Evolutionary conservation across 2,329 filamentous ascomycete genomes (phyloP).

Genomic region (Penicillium corylophilum): DNA sequence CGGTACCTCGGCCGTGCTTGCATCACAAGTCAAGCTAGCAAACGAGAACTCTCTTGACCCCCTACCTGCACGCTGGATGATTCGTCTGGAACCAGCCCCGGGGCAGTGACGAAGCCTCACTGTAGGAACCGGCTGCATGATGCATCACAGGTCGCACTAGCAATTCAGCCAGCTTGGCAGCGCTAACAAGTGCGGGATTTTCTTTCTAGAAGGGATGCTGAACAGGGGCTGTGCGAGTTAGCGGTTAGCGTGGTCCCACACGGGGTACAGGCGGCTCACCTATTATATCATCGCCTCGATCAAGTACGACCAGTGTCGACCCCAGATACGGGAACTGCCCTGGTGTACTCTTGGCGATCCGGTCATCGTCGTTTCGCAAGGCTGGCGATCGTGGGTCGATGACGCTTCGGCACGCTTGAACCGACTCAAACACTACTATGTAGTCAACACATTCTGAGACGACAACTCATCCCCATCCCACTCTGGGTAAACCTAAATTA

Average conservation of each 20-base stretch:
- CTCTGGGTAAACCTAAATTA: neutral
- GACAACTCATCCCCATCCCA: neutral
- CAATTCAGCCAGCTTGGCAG: neutral
- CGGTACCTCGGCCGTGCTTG: neutral
- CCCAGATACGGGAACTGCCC: slow-evolving; percentile 4
- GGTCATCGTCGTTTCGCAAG: neutral
- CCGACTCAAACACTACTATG: neutral
- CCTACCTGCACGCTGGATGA: neutral
- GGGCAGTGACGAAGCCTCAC: slow-evolving; percentile 3
- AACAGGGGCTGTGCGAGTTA: neutral
- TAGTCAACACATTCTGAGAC: neutral
- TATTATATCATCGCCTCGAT: slow-evolving; percentile 6
- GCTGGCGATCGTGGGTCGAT: slow-evolving; percentile 2
- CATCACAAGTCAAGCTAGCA: neutral
- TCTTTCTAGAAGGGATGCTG: neutral
- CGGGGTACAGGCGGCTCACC: neutral
- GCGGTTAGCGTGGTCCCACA: neutral
- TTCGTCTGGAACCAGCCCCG: neutral
- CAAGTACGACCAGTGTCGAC: neutral
- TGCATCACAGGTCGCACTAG: neutral
- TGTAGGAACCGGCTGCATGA: neutral
- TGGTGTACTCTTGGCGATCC: neutral
- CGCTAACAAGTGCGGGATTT: neutral
- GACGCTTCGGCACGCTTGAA: neutral
- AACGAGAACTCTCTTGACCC: neutral